Conservation (phyloP, 2,329 filamentous ascomycete species). For the Aspergillus candidus region DNA sequence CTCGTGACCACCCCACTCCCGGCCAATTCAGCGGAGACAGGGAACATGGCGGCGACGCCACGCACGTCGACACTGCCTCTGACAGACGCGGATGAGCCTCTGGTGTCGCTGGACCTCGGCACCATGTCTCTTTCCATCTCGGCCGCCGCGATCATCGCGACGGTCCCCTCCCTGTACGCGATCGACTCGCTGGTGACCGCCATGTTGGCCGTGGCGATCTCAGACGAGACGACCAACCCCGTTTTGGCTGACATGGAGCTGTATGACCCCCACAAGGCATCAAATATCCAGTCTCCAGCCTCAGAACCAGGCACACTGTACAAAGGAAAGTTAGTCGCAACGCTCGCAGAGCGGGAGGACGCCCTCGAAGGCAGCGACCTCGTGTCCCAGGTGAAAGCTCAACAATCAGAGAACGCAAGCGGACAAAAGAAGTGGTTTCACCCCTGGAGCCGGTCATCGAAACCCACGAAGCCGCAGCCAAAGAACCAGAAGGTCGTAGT, state of each 20-base stretch:
- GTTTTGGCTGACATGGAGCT: conserved; percentile 34
- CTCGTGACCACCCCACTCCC: conserved; percentile 34
- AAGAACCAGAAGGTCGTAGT: conserved; percentile 32
- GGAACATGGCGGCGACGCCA: conserved; percentile 26
- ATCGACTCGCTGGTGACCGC: conserved; percentile 44
- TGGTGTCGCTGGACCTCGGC: conserved; percentile 40
- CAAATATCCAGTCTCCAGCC: conserved; percentile 4
- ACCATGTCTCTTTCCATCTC: conserved; percentile 38
- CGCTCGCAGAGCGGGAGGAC: conserved; percentile 40
- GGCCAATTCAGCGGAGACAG: conserved; percentile 29
- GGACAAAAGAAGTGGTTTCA: conserved; percentile 12
- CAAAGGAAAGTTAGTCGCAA: conserved; percentile 30
- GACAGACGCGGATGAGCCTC: conserved; percentile 32
- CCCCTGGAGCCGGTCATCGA: conserved; percentile 12
- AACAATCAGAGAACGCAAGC: conserved; percentile 13
- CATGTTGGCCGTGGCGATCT: conserved; percentile 40
- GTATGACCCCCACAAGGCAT: conserved; percentile 15
- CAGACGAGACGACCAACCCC: conserved; percentile 36
- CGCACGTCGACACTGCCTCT: conserved; percentile 37
- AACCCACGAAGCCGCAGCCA: conserved; percentile 13
- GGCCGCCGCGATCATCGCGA: conserved; percentile 34
- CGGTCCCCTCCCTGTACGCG: conserved; percentile 42
- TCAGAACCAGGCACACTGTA: conserved; percentile 11
- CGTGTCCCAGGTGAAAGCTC: conserved; percentile 29
- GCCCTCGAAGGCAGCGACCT: conserved; percentile 32